These are phyloP conservation scores for Magnolia changhungtana DNA, from an alignment of 164 flowering plant genomes.

Conservation along the genomic window DNA sequence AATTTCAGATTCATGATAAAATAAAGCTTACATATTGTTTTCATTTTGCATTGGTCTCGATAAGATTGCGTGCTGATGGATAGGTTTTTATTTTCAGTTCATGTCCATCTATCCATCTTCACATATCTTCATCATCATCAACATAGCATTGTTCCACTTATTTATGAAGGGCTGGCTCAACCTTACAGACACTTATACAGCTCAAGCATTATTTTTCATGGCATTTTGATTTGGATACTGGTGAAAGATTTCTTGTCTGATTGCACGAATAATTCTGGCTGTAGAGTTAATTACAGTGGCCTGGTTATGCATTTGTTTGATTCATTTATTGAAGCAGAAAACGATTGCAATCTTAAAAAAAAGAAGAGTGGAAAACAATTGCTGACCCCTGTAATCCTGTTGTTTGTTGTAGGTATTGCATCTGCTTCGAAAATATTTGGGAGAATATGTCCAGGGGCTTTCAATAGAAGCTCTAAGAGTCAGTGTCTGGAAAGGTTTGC, in stretches of 20 bases:
- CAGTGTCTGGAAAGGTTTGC: slow-evolving; percentile 93
- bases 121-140: too few relatives aligned
- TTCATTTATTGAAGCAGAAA: neutral
- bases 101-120: too few relatives aligned
- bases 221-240: neutral
- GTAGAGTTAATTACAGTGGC: neutral
- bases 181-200: too few relatives aligned
- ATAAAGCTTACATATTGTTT: too few relatives aligned
- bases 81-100: too few relatives aligned
- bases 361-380: neutral
- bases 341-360: neutral
- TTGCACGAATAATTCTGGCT: neutral
- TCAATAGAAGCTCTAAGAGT: slow-evolving; percentile 89
- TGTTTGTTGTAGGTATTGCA: slow-evolving; percentile 66
- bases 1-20: too few relatives aligned
- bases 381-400: neutral
- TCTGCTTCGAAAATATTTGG: slow-evolving; percentile 90
- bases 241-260: neutral
- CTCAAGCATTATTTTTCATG: too few relatives aligned
- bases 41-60: too few relatives aligned
- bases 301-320: neutral
- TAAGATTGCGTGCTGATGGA: too few relatives aligned
- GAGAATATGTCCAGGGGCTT: slow-evolving; percentile 96
- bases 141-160: too few relatives aligned
- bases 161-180: too few relatives aligned